Conservation (phyloP, 306 rosid species). For the Pachyrhizus erosus region DNA sequence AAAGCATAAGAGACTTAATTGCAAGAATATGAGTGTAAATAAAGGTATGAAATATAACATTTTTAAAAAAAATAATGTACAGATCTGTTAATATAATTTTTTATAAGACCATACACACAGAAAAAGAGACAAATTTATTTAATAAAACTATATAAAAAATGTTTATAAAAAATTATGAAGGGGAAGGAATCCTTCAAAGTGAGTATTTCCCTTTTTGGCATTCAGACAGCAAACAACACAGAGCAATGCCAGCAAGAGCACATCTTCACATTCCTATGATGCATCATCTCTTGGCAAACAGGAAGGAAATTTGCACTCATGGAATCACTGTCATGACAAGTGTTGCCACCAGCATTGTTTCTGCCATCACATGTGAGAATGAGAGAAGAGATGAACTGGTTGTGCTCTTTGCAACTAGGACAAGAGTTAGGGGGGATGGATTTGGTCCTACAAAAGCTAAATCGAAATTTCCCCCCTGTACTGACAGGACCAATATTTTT, state of each 20-base stretch:
- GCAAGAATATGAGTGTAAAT: neutral
- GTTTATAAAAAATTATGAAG: neutral
- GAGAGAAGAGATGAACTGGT: neutral
- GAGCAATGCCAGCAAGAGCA: neutral
- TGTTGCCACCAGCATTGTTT: neutral
- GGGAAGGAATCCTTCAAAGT: neutral
- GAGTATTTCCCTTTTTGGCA: neutral
- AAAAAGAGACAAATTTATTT: neutral
- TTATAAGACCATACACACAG: neutral
- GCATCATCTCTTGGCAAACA: neutral
- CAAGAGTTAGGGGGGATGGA: neutral
- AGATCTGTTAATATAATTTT: neutral
- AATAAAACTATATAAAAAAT: neutral
- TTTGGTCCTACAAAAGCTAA: slow-evolving; percentile 5
- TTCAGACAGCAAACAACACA: neutral
- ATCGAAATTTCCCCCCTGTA: neutral
- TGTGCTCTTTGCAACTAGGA: neutral
- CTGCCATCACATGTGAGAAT: neutral
- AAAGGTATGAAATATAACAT: neutral
- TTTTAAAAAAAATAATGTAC: neutral
- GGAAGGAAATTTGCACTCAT: neutral
- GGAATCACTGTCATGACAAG: neutral
- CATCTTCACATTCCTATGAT: neutral
- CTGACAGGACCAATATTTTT: slow-evolving; percentile 20
- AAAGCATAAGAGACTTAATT: neutral